A percentile compares a stretch with the other conserved stretches of the same genome.
These are phyloP conservation scores for Abrus precatorius DNA, from an alignment of 306 rosid species.

Conservation along the genomic window DNA sequence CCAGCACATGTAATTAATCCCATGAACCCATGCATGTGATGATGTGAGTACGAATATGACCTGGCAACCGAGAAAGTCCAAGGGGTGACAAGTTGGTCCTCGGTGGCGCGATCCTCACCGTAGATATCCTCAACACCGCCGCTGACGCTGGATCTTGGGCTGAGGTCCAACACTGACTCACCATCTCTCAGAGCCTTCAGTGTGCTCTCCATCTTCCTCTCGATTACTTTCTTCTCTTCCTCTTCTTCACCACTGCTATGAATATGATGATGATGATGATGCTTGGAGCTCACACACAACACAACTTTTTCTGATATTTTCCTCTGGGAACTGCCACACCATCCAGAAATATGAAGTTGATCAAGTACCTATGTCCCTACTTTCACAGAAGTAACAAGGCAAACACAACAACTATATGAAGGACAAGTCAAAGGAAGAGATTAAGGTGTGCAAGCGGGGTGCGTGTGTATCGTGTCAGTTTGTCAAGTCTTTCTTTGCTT, in stretches of 20 bases:
- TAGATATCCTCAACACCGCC: constrained; percentile 91
- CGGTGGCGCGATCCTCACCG: constrained; percentile 94
- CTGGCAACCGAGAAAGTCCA: constrained; percentile 96
- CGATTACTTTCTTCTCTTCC: background rate
- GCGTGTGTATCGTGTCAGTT: background rate
- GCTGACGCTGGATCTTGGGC: constrained; percentile 72
- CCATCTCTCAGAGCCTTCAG: constrained; percentile 70
- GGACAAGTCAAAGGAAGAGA: constrained; percentile 33
- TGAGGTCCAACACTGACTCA: constrained; percentile 72
- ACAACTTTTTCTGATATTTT: constrained; percentile 22
- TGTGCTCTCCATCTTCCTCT: constrained; percentile 69
- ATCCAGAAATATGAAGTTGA: background rate
- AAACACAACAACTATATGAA: background rate
- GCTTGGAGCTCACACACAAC: constrained; percentile 3
- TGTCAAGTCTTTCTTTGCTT: background rate
- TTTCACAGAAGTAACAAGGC: background rate
- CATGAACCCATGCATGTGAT: constrained; percentile 26
- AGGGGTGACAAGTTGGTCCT: constrained; percentile 88
- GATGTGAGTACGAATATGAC: constrained; percentile 46
- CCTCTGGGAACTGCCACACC: background rate
- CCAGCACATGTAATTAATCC: background rate
- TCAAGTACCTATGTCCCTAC: constrained; percentile 21
- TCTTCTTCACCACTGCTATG: background rate
- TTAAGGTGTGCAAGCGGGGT: background rate
- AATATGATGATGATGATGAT: background rate